Evolutionary conservation across 2,329 filamentous ascomycete genomes (phyloP).

Genomic region (Exserohilum rostratum): DNA sequence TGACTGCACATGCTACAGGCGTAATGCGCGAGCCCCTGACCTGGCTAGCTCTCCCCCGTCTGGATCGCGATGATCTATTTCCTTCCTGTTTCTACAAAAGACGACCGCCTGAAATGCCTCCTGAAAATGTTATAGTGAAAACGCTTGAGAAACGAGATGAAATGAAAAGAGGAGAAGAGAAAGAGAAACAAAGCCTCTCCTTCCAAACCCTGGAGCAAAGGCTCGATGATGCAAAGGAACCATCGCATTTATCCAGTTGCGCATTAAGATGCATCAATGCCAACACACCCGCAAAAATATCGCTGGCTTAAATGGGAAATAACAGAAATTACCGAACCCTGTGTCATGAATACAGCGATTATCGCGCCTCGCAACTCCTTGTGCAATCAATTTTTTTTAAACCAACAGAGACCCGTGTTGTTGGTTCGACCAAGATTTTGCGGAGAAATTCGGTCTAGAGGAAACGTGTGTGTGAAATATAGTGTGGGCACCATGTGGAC

Average conservation of each 20-base stretch:
- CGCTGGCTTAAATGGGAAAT: background rate
- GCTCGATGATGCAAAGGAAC: background rate
- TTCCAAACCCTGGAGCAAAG: background rate
- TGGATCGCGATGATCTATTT: slow-evolving; percentile 2
- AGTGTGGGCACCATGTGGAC: background rate
- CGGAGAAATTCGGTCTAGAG: background rate
- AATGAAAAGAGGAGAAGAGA: too few relatives aligned
- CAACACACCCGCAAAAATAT: background rate
- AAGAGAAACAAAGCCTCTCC: too few relatives aligned
- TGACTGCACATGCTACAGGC: slow-evolving; percentile 9
- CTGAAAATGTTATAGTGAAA: slow-evolving; percentile 1
- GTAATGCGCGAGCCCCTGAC: slow-evolving; percentile 5
- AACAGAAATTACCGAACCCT: background rate
- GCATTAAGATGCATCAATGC: background rate
- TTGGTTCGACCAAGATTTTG: background rate
- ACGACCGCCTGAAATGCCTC: slow-evolving; percentile 9
- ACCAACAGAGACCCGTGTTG: background rate
- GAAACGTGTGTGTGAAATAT: background rate
- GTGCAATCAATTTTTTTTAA: background rate
- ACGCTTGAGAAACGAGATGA: background rate
- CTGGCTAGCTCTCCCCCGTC: background rate
- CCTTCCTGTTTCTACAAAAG: slow-evolving; percentile 25
- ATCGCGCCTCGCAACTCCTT: slow-evolving; percentile 7
- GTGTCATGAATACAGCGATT: slow-evolving; percentile 4
- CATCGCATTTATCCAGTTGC: background rate